Evolutionary conservation across 2,329 filamentous ascomycete genomes (phyloP).

Genomic region (Hymenoscyphus scutula): DNA sequence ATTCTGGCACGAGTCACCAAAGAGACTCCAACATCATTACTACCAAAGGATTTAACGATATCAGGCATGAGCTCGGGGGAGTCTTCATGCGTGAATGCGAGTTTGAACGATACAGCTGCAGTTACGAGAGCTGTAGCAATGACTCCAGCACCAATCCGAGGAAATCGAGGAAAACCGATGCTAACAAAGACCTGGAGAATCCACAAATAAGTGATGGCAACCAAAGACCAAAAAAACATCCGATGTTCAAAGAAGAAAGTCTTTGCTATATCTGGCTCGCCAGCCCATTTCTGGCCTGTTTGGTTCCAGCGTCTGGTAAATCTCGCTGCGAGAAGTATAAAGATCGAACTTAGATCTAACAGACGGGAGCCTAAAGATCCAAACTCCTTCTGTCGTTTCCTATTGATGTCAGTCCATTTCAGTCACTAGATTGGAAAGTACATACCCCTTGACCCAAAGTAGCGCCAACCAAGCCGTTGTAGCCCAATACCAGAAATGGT

Average conservation of each 20-base stretch:
- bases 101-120: slow-evolving; percentile 77
- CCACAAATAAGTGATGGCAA: slow-evolving; percentile 67
- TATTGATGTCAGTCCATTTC: slow-evolving; percentile 24
- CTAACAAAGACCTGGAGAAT: slow-evolving; percentile 32
- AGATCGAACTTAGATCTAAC: slow-evolving; percentile 33
- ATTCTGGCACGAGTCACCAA: slow-evolving; percentile 40
- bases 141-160: slow-evolving; percentile 30
- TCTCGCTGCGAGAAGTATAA: slow-evolving; percentile 61
- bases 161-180: slow-evolving; percentile 30
- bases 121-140: slow-evolving; percentile 44
- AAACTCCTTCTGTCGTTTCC: slow-evolving; percentile 23
- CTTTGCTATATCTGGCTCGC: slow-evolving; percentile 83
- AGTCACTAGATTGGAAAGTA: neutral
- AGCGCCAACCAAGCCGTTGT: slow-evolving; percentile 66
- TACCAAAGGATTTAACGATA: slow-evolving; percentile 36
- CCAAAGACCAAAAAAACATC: slow-evolving; percentile 69
- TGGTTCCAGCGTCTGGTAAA: slow-evolving; percentile 86
- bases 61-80: slow-evolving; percentile 73
- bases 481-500: slow-evolving; percentile 98
- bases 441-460: slow-evolving; percentile 47
- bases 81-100: slow-evolving; percentile 83
- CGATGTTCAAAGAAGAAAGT: slow-evolving; percentile 63
- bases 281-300: slow-evolving; percentile 92
- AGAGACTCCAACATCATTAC: slow-evolving; percentile 25
- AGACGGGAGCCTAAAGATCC: slow-evolving; percentile 15